Base-by-base conservation (phyloP, 2,329 filamentous ascomycete genomes). In the Didymella exigua region DNA sequence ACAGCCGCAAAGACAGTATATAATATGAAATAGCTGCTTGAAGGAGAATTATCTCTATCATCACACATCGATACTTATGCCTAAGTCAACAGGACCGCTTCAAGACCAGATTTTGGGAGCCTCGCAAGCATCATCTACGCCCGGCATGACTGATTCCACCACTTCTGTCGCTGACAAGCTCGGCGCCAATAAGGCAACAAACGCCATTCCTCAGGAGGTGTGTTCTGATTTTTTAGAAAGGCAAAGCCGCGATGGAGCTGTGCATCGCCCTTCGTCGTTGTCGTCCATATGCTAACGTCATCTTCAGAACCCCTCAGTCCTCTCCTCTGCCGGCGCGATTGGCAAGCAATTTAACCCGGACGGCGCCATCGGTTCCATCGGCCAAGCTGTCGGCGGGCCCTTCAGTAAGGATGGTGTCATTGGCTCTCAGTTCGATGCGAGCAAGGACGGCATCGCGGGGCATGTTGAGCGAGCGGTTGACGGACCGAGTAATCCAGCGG, bases 391-490 rank as follows among this genome's bases (percentile, higher is more conserved):
- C 7, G 82, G 71, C 2, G 70, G 84, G 0, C 70, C 69, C 6
- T 66, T 73, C 8, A 61, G 56, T 56, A 82, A 82, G 60, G 79
- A 84, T 2, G 82, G 83, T 0, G 63, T 76, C 8, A 78, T 86
- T 50, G 83, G 83, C 18, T 81, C 80, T 51, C 81, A 84, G 58
- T 86, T 86, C 60, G 72, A 78, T 60, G 84, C 82, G 0, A 66
- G 76, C 0, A 79, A 82, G 38, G 82, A 82, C 16, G 76, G 74
- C 5, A 78, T 86, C 24, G 83, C 82, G 2, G 83, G 83, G 1
- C 77, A 78, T 4, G 79, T 85, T 0, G 82, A 86, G 73, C 67
- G 67, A n/a, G 69, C 70, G 21, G 75, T 78, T 42, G 76, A 76
- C 65, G 75, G 76, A 13, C 76, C 75, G 14, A 71, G 71, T 30